A percentile compares a stretch with the other conserved stretches of the same genome.
Conservation (phyloP, 2,329 filamentous ascomycete species). For the Aureobasidium sp. region DNA sequence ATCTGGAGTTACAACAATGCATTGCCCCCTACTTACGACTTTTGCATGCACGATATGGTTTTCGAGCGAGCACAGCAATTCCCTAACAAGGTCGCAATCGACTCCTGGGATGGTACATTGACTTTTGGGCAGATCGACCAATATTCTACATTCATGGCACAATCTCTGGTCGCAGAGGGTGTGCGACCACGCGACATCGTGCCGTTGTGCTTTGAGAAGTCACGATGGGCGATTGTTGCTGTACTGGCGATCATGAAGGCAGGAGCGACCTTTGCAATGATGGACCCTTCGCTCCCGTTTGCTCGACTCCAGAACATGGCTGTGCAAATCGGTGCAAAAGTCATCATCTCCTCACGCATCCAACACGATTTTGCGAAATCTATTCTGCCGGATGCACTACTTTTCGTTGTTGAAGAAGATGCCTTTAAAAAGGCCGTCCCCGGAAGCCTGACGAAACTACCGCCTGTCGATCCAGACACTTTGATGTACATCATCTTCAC, state of each 20-base stretch:
- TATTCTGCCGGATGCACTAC: slow-evolving; percentile 12
- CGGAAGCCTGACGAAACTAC: neutral
- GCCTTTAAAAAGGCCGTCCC: neutral
- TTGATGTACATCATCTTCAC: slow-evolving; percentile 24
- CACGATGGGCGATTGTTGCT: slow-evolving; percentile 21
- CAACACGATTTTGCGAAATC: slow-evolving; percentile 16
- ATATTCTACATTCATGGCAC: slow-evolving; percentile 16
- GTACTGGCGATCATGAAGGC: slow-evolving; percentile 25
- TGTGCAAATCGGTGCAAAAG: slow-evolving; percentile 8
- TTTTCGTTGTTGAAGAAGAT: slow-evolving; percentile 13
- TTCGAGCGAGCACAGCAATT: slow-evolving; percentile 14
- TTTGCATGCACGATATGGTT: slow-evolving; percentile 19
- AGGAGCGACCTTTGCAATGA: slow-evolving; percentile 21
- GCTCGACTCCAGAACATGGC: slow-evolving; percentile 18
- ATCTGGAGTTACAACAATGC: slow-evolving; percentile 17
- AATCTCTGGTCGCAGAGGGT: slow-evolving; percentile 10
- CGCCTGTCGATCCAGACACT: slow-evolving; percentile 13
- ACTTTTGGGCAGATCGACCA: slow-evolving; percentile 22
- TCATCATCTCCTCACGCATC: slow-evolving; percentile 13
- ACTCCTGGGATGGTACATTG: slow-evolving; percentile 22
- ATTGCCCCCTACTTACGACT: slow-evolving; percentile 15
- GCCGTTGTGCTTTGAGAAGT: slow-evolving; percentile 22
- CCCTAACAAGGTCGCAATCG: slow-evolving; percentile 19
- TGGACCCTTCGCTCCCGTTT: slow-evolving; percentile 21
- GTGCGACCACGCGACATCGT: slow-evolving; percentile 16